Conservation (phyloP, 2,329 filamentous ascomycete genomes). For the Hypoxylon sp. region DNA sequence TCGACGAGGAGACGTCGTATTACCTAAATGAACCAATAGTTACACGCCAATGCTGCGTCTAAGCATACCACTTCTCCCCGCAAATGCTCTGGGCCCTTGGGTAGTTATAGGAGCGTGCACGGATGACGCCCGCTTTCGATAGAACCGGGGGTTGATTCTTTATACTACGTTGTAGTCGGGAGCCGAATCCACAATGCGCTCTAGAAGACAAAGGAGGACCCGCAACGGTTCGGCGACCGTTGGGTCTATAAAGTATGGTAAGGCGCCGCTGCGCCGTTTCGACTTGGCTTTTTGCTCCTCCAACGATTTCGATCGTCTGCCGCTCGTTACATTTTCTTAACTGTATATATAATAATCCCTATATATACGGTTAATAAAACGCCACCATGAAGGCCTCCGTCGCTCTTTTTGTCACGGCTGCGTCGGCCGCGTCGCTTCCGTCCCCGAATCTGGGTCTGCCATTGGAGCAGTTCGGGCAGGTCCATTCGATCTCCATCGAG, state of each 20-base stretch:
- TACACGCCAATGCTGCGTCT: constrained; percentile 28
- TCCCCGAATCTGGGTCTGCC: constrained; percentile 38
- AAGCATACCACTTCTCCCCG: constrained; percentile 22
- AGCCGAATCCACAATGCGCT: constrained; percentile 29
- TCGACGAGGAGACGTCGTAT: constrained; percentile 31
- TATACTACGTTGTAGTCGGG: constrained; percentile 39
- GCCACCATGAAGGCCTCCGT: constrained; percentile 47
- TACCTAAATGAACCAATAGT: constrained; percentile 35
- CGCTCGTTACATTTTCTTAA: constrained; percentile 36
- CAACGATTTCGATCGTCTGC: constrained; percentile 43
- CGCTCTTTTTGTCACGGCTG: constrained; percentile 46
- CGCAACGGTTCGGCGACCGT: constrained; percentile 28
- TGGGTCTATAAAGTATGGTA: constrained; percentile 31
- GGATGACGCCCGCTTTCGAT: constrained; percentile 28
- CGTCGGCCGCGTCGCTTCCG: constrained; percentile 47
- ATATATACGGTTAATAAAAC: constrained; percentile 35
- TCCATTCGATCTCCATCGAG: constrained; percentile 42
- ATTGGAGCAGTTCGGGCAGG: constrained; percentile 42
- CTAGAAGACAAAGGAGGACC: constrained; percentile 27
- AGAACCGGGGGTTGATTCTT: constrained; percentile 27
- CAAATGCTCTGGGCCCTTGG: constrained; percentile 17
- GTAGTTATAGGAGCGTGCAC: constrained; percentile 24
- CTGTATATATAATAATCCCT: constrained; percentile 36
- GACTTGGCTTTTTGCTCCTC: constrained; percentile 19
- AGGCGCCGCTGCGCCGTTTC: constrained; percentile 27